A percentile compares a stretch with the other conserved stretches of the same genome.
Evolutionary conservation across 1,284 basidiomycete species (phyloP).

Genomic region (Mycosarcoma maydis): DNA sequence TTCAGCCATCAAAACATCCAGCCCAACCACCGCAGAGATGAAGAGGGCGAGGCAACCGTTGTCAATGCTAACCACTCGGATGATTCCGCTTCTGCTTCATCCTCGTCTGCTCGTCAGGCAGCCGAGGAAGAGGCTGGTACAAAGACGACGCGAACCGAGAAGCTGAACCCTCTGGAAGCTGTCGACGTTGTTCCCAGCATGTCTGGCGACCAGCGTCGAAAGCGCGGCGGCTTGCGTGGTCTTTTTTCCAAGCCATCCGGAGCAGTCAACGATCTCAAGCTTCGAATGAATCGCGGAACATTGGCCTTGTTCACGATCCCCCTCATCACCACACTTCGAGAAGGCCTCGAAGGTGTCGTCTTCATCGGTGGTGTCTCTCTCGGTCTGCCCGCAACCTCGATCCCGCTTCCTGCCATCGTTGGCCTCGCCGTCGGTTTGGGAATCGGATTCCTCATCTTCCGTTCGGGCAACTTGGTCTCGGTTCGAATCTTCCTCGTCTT

Average conservation of each 20-base stretch:
- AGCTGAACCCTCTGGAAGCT: slow-evolving; percentile 43
- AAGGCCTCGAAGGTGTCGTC: slow-evolving; percentile 64
- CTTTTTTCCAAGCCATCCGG: slow-evolving; percentile 21
- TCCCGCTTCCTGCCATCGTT: slow-evolving; percentile 63
- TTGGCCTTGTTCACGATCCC: slow-evolving; percentile 62
- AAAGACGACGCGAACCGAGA: slow-evolving; percentile 35
- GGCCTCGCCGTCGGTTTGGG: slow-evolving; percentile 52
- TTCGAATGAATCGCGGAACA: slow-evolving; percentile 43
- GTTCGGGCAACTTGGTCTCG: slow-evolving; percentile 45
- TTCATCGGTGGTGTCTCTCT: slow-evolving; percentile 65
- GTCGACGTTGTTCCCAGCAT: slow-evolving; percentile 29
- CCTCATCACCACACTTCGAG: slow-evolving; percentile 62
- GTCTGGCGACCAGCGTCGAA: background rate
- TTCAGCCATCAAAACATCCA: slow-evolving; percentile 35
- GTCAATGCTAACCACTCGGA: background rate
- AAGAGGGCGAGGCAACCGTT: slow-evolving; percentile 26
- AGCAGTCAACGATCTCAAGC: slow-evolving; percentile 30
- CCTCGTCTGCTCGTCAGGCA: slow-evolving; percentile 2
- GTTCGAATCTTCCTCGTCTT: slow-evolving; percentile 58
- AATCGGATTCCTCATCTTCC: slow-evolving; percentile 59
- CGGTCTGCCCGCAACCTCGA: slow-evolving; percentile 59
- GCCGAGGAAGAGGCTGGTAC: slow-evolving; percentile 1
- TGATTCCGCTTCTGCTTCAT: slow-evolving; percentile 12
- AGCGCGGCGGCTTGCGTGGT: slow-evolving; percentile 12
- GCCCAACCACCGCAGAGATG: slow-evolving; percentile 9